These are phyloP conservation scores for Astrothelium subdiscretum DNA, from an alignment of 495 filamentous ascomycete genomes.

Conservation along the genomic window DNA sequence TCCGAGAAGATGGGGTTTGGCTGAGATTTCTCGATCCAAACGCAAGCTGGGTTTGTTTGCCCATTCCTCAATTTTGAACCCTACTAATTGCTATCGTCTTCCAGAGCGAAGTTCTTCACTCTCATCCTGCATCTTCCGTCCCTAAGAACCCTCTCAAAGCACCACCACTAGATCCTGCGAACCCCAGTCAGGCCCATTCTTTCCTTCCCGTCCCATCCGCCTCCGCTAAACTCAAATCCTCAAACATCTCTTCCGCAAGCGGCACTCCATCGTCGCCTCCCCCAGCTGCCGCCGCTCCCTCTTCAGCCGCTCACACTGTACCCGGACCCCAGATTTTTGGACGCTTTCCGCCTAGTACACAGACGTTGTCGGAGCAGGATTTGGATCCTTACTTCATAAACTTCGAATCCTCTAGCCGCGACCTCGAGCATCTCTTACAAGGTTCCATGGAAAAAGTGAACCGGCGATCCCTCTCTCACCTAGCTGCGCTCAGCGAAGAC, in stretches of 20 bases:
- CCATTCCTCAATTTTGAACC: not conserved
- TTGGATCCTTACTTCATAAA: slow-evolving; percentile 90
- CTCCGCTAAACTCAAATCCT: slow-evolving; percentile 71
- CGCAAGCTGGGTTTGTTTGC: slow-evolving; percentile 81
- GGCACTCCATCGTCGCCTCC: slow-evolving; percentile 45
- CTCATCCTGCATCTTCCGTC: slow-evolving; percentile 77
- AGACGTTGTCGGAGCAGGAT: slow-evolving; percentile 71
- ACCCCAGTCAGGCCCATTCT: slow-evolving; percentile 75
- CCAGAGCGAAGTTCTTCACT: slow-evolving; percentile 82
- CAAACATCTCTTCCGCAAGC: slow-evolving; percentile 32
- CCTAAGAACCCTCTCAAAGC: slow-evolving; percentile 90
- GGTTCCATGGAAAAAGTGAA: slow-evolving; percentile 96
- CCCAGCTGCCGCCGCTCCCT: slow-evolving; percentile 32
- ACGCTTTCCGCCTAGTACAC: slow-evolving; percentile 71
- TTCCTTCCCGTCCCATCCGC: slow-evolving; percentile 76
- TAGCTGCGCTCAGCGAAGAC: slow-evolving; percentile 72
- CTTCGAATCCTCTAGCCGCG: slow-evolving; percentile 78
- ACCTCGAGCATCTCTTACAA: slow-evolving; percentile 73
- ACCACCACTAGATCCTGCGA: slow-evolving; percentile 83
- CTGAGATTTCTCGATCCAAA: slow-evolving; percentile 97
- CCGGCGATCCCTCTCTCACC: slow-evolving; percentile 71
- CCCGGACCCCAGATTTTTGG: slow-evolving; percentile 57
- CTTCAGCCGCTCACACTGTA: slow-evolving; percentile 44
- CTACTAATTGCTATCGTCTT: not conserved
- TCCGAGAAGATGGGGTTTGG: slow-evolving; percentile 88